Evolutionary conservation across 805 yeast genomes (phyloP), one percentile per base, ranked within the genome.

Genomic region (Wickerhamomyces rabaulensis): DNA sequence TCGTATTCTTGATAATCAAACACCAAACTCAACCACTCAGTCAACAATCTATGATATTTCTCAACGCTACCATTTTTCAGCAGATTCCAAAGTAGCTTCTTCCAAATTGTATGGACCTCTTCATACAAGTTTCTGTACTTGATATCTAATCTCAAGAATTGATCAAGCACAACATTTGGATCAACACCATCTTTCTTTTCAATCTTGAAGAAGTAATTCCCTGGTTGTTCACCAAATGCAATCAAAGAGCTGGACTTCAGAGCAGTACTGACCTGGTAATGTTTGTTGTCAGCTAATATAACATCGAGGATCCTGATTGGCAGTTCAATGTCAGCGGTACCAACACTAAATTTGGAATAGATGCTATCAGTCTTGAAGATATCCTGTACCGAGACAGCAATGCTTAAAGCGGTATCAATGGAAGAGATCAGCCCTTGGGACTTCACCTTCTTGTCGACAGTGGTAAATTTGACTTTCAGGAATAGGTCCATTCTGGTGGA

Each of bases 301-400:
- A 78, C 80, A 6, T 66, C 57, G 4, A 70, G 55, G 6, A 86
- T 63, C 45, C 85, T 65, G 2, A 84, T 69, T 0, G 94, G 95
- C 5, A 62, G 55, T 9, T 65, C 64, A 0, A 69, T 46, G 22
- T 73, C 71, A 0, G 83, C 69, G 5, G 90, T 74, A 17, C 87
- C 84, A 40, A 87, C 72, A 13, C 84, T 78, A 58, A 85, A 88
- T 54, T 81, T 84, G 6, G 89, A 80, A 52, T 77, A 82, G 1
- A 87, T 65, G 25, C 70, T 65, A 16, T 74, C 61, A 3, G 75
- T 62, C 52, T 79, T 77, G 68, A 86, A 87, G 10, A 82, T 79
- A 60, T 88, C 96, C 56, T 86, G 92, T 2, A 87, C 95, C 3
- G 88, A 80, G 1, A 87, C 94, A 0, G 89, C 82, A 8, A 87